Percentiles rank a stretch among this genome's conserved stretches.
Evolutionary conservation across 2,329 filamentous ascomycete genomes (phyloP).

Genomic region (Nectriaceae sp.): DNA sequence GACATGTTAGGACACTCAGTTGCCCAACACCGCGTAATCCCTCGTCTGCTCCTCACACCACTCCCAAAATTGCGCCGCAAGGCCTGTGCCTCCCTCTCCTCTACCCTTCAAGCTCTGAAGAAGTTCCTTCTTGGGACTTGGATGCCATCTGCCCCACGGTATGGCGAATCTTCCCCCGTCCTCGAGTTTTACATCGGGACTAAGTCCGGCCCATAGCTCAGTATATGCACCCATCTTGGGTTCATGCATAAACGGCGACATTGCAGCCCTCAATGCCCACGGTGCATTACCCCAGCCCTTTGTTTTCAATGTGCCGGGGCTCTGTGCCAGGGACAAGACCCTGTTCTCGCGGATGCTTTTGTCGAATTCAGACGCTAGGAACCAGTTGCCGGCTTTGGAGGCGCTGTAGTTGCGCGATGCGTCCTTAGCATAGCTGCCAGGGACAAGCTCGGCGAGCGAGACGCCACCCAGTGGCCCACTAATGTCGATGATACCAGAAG

Average conservation of each 20-base stretch:
- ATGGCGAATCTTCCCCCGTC: constrained; percentile 21
- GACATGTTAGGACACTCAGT: background rate
- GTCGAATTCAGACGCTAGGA: constrained; percentile 24
- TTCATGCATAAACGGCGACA: constrained; percentile 19
- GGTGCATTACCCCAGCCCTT: constrained; percentile 25
- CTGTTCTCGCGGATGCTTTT: constrained; percentile 19
- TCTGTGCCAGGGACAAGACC: constrained; percentile 26
- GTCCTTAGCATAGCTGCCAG: constrained; percentile 1
- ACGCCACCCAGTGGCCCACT: constrained; percentile 1
- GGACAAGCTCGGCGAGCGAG: background rate
- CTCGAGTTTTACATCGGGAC: constrained; percentile 39
- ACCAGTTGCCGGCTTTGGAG: constrained; percentile 23
- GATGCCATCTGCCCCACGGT: constrained; percentile 29
- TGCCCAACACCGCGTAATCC: background rate
- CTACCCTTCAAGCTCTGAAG: constrained; percentile 24
- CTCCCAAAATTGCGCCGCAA: constrained; percentile 33
- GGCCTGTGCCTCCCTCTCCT: constrained; percentile 34
- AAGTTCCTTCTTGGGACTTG: constrained; percentile 27
- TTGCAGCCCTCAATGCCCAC: constrained; percentile 9
- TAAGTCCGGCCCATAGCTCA: constrained; percentile 42
- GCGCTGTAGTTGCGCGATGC: constrained; percentile 17
- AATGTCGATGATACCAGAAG: constrained; percentile 20
- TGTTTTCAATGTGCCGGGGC: constrained; percentile 35
- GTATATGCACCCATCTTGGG: constrained; percentile 42
- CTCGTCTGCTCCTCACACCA: constrained; percentile 36